These are phyloP conservation scores for Begonia peltatifolia DNA, from an alignment of 306 rosid species.

Conservation along the genomic window DNA sequence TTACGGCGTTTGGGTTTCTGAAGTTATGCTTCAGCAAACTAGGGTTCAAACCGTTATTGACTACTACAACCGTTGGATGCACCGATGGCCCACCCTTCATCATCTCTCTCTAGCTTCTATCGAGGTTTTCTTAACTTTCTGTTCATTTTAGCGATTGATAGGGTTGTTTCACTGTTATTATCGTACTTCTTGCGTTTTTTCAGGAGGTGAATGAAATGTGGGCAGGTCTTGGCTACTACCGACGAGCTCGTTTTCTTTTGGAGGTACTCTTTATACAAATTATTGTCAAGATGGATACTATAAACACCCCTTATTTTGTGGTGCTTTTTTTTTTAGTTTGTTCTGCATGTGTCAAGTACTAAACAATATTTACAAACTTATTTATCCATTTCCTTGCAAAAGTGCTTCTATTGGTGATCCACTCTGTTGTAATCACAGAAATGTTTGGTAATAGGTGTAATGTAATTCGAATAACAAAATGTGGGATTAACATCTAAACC, in stretches of 20 bases:
- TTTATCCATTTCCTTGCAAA: no score
- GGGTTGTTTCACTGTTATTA: constrained; percentile 1
- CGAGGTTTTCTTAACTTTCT: constrained; percentile 23
- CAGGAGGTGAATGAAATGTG: constrained; percentile 94
- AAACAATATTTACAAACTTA: no score
- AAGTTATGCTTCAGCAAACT: constrained; percentile 84
- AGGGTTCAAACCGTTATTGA: constrained; percentile 74
- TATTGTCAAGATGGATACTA: no score
- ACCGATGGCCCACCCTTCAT: constrained; percentile 67
- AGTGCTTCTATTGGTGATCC: no score
- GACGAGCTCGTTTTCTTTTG: constrained; percentile 79
- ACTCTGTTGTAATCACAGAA: no score
- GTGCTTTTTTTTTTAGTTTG: no score
- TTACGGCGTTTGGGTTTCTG: constrained; percentile 86
- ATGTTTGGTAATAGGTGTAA: no score
- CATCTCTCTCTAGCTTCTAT: constrained; percentile 66
- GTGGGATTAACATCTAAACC: no score
- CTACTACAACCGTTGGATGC: constrained; percentile 72
- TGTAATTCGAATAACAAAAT: no score
- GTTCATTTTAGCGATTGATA: background rate
- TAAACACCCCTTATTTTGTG: no score
- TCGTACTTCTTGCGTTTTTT: background rate
- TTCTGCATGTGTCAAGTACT: no score
- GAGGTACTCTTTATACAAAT: constrained; percentile 41
- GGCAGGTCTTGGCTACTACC: constrained; percentile 95